Evolutionary conservation across 352 stramenopile species (phyloP).

Genomic region (Phytophthora vignae): DNA sequence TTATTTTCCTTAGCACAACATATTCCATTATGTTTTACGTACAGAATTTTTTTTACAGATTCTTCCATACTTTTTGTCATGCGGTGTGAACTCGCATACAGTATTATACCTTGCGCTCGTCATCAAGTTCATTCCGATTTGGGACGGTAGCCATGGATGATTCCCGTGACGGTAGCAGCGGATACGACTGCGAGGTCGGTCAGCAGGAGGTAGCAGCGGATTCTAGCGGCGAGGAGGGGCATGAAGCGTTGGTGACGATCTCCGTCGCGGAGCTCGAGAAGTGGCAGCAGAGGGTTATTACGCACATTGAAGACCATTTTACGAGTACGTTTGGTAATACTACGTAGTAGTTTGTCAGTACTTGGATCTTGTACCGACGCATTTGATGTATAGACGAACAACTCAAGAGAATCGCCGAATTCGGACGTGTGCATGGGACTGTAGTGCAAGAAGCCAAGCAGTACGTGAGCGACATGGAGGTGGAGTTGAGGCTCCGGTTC

Average conservation of each 20-base stretch:
- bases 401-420: slow-evolving; percentile 83
- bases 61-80: too few species aligned
- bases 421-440: slow-evolving; percentile 72
- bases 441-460: slow-evolving; percentile 72
- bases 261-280: slow-evolving; percentile 64
- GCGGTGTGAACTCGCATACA: too few species aligned
- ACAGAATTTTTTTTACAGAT: too few species aligned
- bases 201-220: slow-evolving; percentile 8
- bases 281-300: slow-evolving; percentile 67
- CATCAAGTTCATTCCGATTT: too few species aligned
- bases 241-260: slow-evolving; percentile 49
- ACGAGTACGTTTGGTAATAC: slow-evolving; percentile 62
- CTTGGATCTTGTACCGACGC: slow-evolving; percentile 2
- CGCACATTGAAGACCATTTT: slow-evolving; percentile 75
- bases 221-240: slow-evolving; percentile 4
- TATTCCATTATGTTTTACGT: too few species aligned
- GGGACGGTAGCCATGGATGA: too few species aligned
- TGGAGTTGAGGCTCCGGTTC: slow-evolving; percentile 57
- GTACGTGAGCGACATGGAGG: slow-evolving; percentile 69
- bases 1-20: too few species aligned
- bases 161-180: slow-evolving; percentile 7
- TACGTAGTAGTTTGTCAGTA: too few species aligned
- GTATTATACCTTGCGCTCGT: too few species aligned
- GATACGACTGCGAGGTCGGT: slow-evolving; percentile 10
- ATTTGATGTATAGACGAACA: slow-evolving; percentile 64